Evolutionary conservation across 106 monocot species (phyloP), one percentile per base, ranked within the genome.

Genomic region (Dendrobium nobile): DNA sequence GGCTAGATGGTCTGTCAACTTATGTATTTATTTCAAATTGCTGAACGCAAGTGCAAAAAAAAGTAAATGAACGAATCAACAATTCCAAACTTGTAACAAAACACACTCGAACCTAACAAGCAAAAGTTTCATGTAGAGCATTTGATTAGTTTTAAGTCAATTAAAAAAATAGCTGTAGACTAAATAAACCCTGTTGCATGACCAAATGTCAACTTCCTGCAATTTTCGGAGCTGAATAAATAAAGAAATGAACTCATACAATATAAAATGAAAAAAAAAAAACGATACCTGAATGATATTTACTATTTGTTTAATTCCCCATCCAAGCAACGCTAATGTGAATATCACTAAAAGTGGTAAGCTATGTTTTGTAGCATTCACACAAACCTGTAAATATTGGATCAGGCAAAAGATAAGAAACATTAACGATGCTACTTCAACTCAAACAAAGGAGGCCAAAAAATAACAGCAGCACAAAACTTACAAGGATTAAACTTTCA

Each of bases 231-330:
- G 4, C 19, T 11, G 13, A 56, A 17, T 19, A 19, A 56, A 56
- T 56, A 15, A 56, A 56, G 37, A 56, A 56, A 16, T 56, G 56
- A 56, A 56, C 19, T 45, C 45, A 45, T 7, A 45, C 45, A 45
- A 45, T 56, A 56, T 56, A 4, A 55, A 11, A 58, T 58, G 9
- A 18, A 22, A 61, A 22, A 8, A 76, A 76, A 7, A 20, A 54
- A 17, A 51, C 58, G 13, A 33, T 88, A 94, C 97, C 97, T 97
- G 97, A 80, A 97, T 97, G 67, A 94, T 56, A 79, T 97, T 97
- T 67, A 94, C 85, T 58, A 84, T 84, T 89, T 97, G 97, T 79
- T 94, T 97, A 78, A 97, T 84, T 54, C 86, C 89, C 85, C 94
- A 97, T 79, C 97, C 97, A 87, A 90, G 77, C 17, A 89, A 64